Conservation (phyloP, 306 rosid species). For the Corylus heterophylla region DNA sequence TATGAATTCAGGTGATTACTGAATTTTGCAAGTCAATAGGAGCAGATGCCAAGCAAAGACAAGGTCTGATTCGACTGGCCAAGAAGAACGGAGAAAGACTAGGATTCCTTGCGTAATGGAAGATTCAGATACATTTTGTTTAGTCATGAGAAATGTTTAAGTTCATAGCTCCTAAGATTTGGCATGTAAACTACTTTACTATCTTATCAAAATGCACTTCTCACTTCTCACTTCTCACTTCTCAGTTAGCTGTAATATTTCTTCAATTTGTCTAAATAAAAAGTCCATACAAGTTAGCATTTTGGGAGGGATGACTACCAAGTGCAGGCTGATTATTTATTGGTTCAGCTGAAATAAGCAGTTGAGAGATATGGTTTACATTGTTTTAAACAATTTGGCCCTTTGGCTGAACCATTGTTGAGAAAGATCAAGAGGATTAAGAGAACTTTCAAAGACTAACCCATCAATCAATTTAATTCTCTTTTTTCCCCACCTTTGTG, state of each 20-base stretch:
- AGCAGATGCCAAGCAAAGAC: constrained; percentile 97
- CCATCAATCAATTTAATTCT: neutral
- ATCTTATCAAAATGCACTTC: constrained; percentile 30
- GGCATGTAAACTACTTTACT: constrained; percentile 44
- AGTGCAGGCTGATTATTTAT: neutral
- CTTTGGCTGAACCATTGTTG: neutral
- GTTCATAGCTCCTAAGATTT: constrained; percentile 25
- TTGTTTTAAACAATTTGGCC: neutral
- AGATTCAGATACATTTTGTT: constrained; percentile 32
- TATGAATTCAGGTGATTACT: constrained; percentile 69
- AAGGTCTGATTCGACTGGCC: constrained; percentile 92
- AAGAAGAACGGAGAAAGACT: constrained; percentile 97
- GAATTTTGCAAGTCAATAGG: constrained; percentile 99
- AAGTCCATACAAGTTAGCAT: neutral
- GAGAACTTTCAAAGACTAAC: neutral
- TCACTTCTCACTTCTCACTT: constrained; percentile 46
- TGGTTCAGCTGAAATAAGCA: neutral
- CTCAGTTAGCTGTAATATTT: constrained; percentile 33
- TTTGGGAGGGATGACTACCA: neutral
- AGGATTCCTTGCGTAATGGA: constrained; percentile 84
- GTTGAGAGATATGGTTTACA: neutral
- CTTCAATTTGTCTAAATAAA: constrained; percentile 29
- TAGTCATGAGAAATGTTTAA: constrained; percentile 34
- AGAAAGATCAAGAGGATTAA: neutral
- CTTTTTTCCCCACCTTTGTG: neutral